phyloP scores from a whole-genome alignment of 1,284 basidiomycete species.

The Cutaneotrichosporon curvatum region DNA sequence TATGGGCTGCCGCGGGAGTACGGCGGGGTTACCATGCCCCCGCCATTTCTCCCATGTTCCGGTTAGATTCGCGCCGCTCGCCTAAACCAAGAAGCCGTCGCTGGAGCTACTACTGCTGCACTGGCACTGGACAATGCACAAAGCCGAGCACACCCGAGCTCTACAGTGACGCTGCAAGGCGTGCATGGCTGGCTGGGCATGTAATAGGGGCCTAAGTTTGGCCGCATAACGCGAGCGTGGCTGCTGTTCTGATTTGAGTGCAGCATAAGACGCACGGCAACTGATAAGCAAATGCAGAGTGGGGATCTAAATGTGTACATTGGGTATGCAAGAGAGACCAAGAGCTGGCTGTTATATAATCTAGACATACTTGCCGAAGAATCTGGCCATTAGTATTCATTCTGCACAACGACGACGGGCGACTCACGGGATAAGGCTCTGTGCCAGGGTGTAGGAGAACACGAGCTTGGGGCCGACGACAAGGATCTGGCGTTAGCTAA shows the following conservation, averaged over 20 bases:
- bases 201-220: constrained; percentile 4
- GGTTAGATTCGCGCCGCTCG: constrained; percentile 1
- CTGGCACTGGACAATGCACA: too few relatives aligned
- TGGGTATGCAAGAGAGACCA: constrained; percentile 5
- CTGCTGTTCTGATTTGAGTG: too few relatives aligned
- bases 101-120: background rate
- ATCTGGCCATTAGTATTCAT: too few relatives aligned
- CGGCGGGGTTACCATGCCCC: too few relatives aligned
- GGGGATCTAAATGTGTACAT: background rate
- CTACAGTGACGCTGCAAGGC: background rate
- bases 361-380: constrained; percentile 73
- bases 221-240: too few relatives aligned
- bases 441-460: constrained; percentile 95
- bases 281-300: background rate
- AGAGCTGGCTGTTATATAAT: background rate
- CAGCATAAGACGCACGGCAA: too few relatives aligned
- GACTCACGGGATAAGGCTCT: constrained; percentile 76
- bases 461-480: constrained; percentile 97
- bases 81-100: constrained; percentile 4
- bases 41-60: background rate
- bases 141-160: constrained; percentile 2
- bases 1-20: too few relatives aligned
- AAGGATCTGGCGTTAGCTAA: constrained; percentile 58
- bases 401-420: too few relatives aligned
- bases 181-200: background rate